Percentiles rank a stretch among this genome's conserved stretches.
Conservation (phyloP, 345 rosid genomes). For the Euphorbia tirucalli region DNA sequence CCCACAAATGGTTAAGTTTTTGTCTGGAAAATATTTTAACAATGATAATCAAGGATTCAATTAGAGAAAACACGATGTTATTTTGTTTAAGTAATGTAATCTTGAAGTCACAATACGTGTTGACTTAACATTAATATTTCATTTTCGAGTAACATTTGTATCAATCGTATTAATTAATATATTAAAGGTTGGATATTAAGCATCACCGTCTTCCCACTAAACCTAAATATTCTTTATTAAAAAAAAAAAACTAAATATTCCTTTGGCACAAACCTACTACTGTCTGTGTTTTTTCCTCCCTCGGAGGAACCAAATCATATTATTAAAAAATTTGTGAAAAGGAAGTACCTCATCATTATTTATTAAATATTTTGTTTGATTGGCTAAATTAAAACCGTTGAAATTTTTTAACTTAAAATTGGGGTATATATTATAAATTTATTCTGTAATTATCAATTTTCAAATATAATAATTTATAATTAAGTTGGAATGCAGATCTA, state of each 20-base stretch:
- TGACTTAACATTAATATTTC: background rate
- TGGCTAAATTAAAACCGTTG: too few relatives aligned
- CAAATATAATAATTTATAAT: too few relatives aligned
- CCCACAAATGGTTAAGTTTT: background rate
- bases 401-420: too few relatives aligned
- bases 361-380: too few relatives aligned
- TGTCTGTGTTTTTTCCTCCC: background rate
- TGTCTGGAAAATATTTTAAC: background rate
- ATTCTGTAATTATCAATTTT: too few relatives aligned
- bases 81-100: background rate
- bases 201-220: background rate
- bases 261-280: background rate
- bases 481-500: too few relatives aligned
- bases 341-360: too few relatives aligned
- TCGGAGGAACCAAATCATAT: background rate
- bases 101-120: conserved; percentile 1
- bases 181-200: background rate
- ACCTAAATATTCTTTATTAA: too few relatives aligned
- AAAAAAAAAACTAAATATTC: background rate
- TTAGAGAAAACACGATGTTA: background rate
- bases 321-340: too few relatives aligned
- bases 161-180: too few relatives aligned
- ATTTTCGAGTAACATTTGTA: too few relatives aligned
- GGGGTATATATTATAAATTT: too few relatives aligned
- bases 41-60: background rate